Conservation (phyloP, 2,329 filamentous ascomycete genomes). For the Mycosphaerelloides madeirae region DNA sequence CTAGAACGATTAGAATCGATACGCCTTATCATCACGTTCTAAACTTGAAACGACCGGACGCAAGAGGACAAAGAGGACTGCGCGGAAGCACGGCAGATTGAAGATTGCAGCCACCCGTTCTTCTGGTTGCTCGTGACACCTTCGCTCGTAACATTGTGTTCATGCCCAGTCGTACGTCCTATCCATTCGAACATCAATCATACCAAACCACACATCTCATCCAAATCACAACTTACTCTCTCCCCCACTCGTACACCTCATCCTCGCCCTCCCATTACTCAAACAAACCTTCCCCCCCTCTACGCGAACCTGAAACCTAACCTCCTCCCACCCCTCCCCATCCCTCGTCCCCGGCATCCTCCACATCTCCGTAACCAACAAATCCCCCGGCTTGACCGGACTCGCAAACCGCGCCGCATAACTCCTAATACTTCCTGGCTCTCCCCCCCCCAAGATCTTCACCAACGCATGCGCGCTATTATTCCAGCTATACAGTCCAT, state of each 20-base stretch:
- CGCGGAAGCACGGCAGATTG: too few relatives aligned
- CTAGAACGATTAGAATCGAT: too few relatives aligned
- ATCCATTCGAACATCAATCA: too few relatives aligned
- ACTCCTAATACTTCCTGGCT: slow-evolving; percentile 77
- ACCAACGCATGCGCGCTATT: slow-evolving; percentile 68
- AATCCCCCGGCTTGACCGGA: slow-evolving; percentile 78
- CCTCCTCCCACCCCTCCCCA: slow-evolving; percentile 68
- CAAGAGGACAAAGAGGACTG: too few relatives aligned
- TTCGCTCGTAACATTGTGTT: too few relatives aligned
- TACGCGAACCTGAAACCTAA: slow-evolving; percentile 73
- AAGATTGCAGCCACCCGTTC: too few relatives aligned
- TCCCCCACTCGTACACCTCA: slow-evolving; percentile 51
- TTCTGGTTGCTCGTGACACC: too few relatives aligned
- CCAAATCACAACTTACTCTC: slow-evolving; percentile 23
- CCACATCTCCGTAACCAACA: slow-evolving; percentile 78
- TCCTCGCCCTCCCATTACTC: slow-evolving; percentile 77
- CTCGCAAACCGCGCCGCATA: slow-evolving; percentile 85
- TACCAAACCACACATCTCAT: too few relatives aligned
- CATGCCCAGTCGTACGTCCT: too few relatives aligned
- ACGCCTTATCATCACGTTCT: too few relatives aligned
- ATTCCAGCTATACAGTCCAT: slow-evolving; percentile 74
- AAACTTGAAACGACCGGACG: too few relatives aligned
- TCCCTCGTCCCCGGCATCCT: slow-evolving; percentile 60
- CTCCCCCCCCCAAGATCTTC: slow-evolving; percentile 66
- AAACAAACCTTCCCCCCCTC: slow-evolving; percentile 81